Base-by-base conservation (phyloP, 2,329 filamentous ascomycete genomes). In the Colletotrichum theobromicola region DNA sequence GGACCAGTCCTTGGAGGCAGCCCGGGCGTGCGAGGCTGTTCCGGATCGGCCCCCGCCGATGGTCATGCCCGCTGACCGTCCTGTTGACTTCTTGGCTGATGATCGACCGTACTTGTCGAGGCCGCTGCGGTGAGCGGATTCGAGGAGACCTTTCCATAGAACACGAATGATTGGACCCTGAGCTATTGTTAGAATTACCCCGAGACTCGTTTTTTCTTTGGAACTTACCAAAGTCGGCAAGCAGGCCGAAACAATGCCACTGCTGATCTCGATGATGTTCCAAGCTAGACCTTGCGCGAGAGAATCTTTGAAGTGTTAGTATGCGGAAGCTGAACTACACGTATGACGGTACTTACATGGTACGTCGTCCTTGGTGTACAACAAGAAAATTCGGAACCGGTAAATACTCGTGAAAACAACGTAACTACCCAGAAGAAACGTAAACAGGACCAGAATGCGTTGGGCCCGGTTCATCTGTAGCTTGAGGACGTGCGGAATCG, bases 201-300 rank as follows among this genome's bases (percentile, higher is more conserved):
- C n/a, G n/a, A n/a, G n/a, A n/a, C n/a, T n/a, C n/a, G n/a, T n/a
- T n/a, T n/a, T n/a, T n/a, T n/a, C 7, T 9, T 7, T 6, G 5
- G 5, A 28, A 61, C 72, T 57, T 21, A 74, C 72, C 18, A 74
- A 26, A 15, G 72, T 74, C 18, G 72, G 72, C 12, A 74, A 35
- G 15, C 72, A 74, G 16, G 72, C 72, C 7, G 72, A 75, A 5
- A 75, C 72, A 15, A 75, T 75, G 15, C 72, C 72, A 34, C 72
- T 75, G 34, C 72, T 75, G 12, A 75, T 72, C 16, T 75, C 72
- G 12, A 75, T 75, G 0, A 75, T 67, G 34, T 75, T 75, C 72
- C 72, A 75, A 3, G 72, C 72, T 2, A 75, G 68, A 6, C 72
- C 72, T 28, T 75, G 21, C 4, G 68, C 72, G 7, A 75, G 35